Evolutionary conservation across 1,284 basidiomycete genomes (phyloP), one percentile per base, ranked within the genome.

Genomic region (Ceratobasidium sp.): DNA sequence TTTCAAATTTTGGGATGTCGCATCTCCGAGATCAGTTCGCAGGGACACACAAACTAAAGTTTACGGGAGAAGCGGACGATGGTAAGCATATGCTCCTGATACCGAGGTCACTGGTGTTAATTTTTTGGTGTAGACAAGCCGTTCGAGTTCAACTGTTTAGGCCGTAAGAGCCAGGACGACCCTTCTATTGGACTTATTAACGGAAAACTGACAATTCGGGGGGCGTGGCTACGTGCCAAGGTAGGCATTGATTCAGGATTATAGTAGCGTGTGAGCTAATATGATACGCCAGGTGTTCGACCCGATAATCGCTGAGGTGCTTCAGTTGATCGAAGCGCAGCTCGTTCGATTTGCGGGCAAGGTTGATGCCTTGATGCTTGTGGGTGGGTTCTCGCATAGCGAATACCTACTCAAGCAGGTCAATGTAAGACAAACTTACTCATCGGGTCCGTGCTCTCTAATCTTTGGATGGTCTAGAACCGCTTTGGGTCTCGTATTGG

Each of bases 11-110:
- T 1, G 90, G 92, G 13, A 94, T 94, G 80, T 92, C 93, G 1
- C 93, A 93, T 84, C 95, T 95, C 83, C 93, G 94, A 92, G 91
- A 94, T 81, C 90, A 92, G 2, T 95, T 95, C 81, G 92, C 91
- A 80, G 93, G 95, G 84, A 92, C 92, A 20, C 93, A 95, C 82
- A 95, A 95, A 83, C 84, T 94, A 69, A 88, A 88, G 44, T 95
- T 93, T 82, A 86, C 84, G 78, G 94, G 94, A 23, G 87, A 90
- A 71, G 84, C 85, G 44, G 94, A 95, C 83, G 94, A 95, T 82
- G 90, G 93, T 93, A 82, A 70, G 89, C 80, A 12, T 13, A 52
- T 17, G 64, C 68, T 48, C 38, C 42, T 56, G 50, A 50, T 9
- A n/a, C n/a, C n/a, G n/a, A n/a, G n/a, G n/a, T n/a, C n/a, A n/a